These are phyloP conservation scores for Pinus albicaulis DNA, from an alignment of 75 land plant species.

Conservation along the genomic window DNA sequence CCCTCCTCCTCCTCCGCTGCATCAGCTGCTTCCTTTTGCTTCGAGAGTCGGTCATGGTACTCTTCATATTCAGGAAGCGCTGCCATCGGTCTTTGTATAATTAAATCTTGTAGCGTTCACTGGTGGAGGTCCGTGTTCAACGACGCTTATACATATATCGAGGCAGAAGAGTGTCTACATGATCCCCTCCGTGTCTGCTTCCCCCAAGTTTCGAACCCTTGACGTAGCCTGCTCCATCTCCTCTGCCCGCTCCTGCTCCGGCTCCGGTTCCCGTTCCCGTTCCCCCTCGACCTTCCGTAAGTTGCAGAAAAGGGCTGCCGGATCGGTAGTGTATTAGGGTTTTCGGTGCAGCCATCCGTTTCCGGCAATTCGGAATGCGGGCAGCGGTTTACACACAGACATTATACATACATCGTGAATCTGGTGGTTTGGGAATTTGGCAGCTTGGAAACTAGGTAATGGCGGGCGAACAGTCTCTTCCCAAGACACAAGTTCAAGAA, in stretches of 20 bases:
- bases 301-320: background rate
- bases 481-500: background rate
- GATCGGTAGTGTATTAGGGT: constrained; percentile 1
- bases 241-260: background rate
- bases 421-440: background rate
- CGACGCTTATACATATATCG: background rate
- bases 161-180: background rate
- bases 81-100: background rate
- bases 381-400: background rate
- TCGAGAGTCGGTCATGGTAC: background rate
- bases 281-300: background rate
- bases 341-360: background rate
- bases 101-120: background rate
- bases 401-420: too few species aligned
- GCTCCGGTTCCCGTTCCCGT: background rate
- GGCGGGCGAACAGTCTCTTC: background rate
- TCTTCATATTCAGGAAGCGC: background rate
- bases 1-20: background rate
- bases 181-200: background rate
- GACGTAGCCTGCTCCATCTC: background rate
- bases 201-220: background rate
- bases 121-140: too few species aligned
- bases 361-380: background rate
- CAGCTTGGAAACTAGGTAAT: background rate
- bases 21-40: background rate